Evolutionary conservation across 1,284 basidiomycete species (phyloP), one percentile per base, ranked within the genome.

Genomic region (Sporisorium scitamineum): DNA sequence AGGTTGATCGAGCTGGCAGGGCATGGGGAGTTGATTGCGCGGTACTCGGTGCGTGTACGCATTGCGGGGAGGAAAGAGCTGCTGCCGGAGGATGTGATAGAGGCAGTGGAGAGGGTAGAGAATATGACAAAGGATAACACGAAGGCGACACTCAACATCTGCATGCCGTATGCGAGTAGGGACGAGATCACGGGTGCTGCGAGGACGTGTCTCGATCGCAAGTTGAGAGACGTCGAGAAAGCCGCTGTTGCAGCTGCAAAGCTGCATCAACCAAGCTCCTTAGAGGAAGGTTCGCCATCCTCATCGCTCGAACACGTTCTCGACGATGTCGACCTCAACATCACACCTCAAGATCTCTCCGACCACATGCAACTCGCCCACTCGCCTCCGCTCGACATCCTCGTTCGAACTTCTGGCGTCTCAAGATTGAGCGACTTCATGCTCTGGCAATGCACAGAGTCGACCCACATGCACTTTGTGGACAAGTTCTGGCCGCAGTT

Each of bases 401-500:
- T 98, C 59, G 88, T 99, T 14, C 90, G 97, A 52, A 98, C 96
- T 0, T 95, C 93, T 52, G 94, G 94, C 20, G 97, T 97, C 1
- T 91, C 91, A 54, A 89, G 96, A 2, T 86, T 99, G 22, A 95
- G 93, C 83, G 94, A 97, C 84, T 99, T 92, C 83, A 87, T 98
- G 85, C 90, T 96, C 26, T 98, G 95, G 95, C 85, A 95, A 91
- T 90, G 90, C 76, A 92, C 89, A 60, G 91, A 94, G 78, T 86
- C 92, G 75, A 93, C 94, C 0, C 94, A 95, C 77, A 87, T 99
- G n/a, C 94, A 98, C 84, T 96, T 97, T 86, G 90, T 91, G n/a
- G 87, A 91, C 34, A 90, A 90, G 0, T 96, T 92, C 84, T 99
- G 97, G 97, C 97, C 97, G 0, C 92, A 95, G 64, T 97, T 98